Percentiles rank a stretch among this genome's conserved stretches.
Conservation (phyloP, 148 eudicot species). For the Limonium bicolor region DNA sequence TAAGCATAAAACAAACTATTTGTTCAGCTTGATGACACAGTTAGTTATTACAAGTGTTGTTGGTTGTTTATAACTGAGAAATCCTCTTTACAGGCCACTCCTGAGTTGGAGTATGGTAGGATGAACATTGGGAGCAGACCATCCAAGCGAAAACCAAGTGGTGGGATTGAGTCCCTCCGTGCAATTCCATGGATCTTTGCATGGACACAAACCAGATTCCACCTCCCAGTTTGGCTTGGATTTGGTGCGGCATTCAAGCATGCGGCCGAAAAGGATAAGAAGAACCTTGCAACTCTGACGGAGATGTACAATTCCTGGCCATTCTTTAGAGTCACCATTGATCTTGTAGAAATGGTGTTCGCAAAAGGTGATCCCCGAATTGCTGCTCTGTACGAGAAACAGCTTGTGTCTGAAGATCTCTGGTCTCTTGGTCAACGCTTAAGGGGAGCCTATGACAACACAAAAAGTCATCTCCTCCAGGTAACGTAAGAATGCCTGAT, state of each 20-base stretch:
- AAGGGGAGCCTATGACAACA: constrained; percentile 8
- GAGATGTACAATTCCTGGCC: constrained; percentile 11
- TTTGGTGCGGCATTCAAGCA: constrained; percentile 12
- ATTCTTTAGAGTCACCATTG: constrained; percentile 12
- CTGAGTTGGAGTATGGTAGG: constrained; percentile 12
- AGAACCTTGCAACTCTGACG: constrained; percentile 7
- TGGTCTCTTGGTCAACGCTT: constrained; percentile 8
- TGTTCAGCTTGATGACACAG: not conserved
- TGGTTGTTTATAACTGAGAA: not conserved
- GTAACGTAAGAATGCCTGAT: constrained; percentile 4
- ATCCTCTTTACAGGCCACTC: constrained; percentile 10
- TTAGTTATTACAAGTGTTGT: not conserved
- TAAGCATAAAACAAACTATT: not conserved
- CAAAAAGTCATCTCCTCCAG: constrained; percentile 9
- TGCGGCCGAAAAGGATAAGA: constrained; percentile 6
- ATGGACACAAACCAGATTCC: constrained; percentile 12
- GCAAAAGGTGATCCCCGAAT: constrained; percentile 13
- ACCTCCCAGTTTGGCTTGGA: constrained; percentile 13
- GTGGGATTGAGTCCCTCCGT: constrained; percentile 12
- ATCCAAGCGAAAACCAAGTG: constrained; percentile 12
- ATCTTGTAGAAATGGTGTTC: constrained; percentile 12
- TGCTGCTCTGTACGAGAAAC: constrained; percentile 13
- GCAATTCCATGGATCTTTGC: constrained; percentile 15
- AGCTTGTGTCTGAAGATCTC: constrained; percentile 7
- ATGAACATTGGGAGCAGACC: constrained; percentile 13